A percentile compares a stretch with the other conserved stretches of the same genome.
Evolutionary conservation across 1,139 yeast species (phyloP).

Genomic region (Pichia sp.): DNA sequence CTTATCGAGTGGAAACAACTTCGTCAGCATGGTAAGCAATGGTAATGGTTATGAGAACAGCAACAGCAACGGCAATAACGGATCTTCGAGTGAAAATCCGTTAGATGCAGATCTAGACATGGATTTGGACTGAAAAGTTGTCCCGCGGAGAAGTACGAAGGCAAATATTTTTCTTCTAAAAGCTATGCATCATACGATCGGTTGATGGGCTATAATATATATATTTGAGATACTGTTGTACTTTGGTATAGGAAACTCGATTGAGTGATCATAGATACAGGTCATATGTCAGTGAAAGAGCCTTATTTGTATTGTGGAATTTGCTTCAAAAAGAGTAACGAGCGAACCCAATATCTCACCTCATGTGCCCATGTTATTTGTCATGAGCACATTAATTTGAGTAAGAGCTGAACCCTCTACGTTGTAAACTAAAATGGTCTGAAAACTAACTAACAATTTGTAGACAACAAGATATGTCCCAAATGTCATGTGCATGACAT

Average conservation of each 20-base stretch:
- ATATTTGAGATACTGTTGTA: background rate
- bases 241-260: background rate
- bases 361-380: conserved; percentile 15
- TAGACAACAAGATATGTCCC: conserved; percentile 7
- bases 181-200: background rate
- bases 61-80: background rate
- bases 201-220: background rate
- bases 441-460: background rate
- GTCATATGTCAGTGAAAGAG: conserved; percentile 2
- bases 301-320: conserved; percentile 12
- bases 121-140: conserved; percentile 9
- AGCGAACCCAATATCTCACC: conserved; percentile 1
- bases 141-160: background rate
- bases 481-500: conserved; percentile 9
- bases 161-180: no score
- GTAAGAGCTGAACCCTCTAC: conserved; percentile 1
- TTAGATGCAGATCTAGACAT: conserved; percentile 11
- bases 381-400: conserved; percentile 6
- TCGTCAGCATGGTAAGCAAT: background rate
- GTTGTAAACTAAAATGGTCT: background rate
- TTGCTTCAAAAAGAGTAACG: conserved; percentile 3
- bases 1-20: conserved; percentile 1
- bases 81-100: background rate
- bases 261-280: background rate
- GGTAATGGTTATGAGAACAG: background rate